Conservation (phyloP, 2,329 filamentous ascomycete species). For the Westerdykella sp. region DNA sequence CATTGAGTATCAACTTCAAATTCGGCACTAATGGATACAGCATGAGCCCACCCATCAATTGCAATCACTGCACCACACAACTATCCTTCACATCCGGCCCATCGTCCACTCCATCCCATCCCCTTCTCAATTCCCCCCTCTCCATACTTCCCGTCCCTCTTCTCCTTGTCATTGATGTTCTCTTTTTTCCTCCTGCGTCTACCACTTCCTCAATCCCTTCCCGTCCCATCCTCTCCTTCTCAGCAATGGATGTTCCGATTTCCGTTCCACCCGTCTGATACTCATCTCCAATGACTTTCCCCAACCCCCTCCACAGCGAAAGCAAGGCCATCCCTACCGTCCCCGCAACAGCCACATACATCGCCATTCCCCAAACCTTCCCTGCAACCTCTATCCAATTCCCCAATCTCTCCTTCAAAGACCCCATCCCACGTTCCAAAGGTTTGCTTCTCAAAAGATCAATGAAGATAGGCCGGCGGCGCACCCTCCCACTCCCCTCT, state of each 20-base stretch:
- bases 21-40: too few relatives aligned
- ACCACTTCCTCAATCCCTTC: neutral
- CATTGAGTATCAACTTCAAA: too few relatives aligned
- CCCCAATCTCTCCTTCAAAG: neutral
- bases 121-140: neutral
- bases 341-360: too few relatives aligned
- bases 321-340: too few relatives aligned
- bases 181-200: neutral
- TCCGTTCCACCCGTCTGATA: too few relatives aligned
- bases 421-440: neutral
- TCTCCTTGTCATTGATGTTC: neutral
- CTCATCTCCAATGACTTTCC: too few relatives aligned
- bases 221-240: too few relatives aligned
- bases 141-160: neutral
- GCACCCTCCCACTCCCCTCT: too few relatives aligned
- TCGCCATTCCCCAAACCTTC: too few relatives aligned
- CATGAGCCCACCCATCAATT: neutral
- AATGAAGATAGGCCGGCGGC: too few relatives aligned
- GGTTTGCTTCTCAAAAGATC: neutral
- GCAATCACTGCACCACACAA: slow-evolving; percentile 12
- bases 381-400: neutral
- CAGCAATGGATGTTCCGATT: too few relatives aligned
- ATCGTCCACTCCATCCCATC: neutral
- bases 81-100: slow-evolving; percentile 17
- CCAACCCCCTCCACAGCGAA: too few relatives aligned